Conservation (phyloP, 2,329 filamentous ascomycete genomes). For the Geoglossum cookeanum region DNA sequence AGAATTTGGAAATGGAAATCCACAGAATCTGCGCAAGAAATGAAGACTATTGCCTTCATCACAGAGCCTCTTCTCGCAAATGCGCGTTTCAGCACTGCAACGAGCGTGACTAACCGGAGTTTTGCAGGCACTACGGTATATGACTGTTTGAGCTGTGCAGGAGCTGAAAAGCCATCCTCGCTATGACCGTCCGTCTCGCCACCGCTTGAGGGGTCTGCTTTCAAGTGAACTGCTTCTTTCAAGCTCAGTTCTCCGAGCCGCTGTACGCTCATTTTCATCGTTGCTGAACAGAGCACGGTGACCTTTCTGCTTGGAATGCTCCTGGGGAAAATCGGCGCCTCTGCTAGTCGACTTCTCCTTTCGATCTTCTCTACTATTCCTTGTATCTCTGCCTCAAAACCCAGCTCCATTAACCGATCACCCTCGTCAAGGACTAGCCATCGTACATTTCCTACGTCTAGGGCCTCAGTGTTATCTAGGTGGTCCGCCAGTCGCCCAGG, state of each 20-base stretch:
- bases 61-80: slow-evolving; percentile 79
- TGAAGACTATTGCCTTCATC: slow-evolving; percentile 94
- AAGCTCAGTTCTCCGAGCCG: slow-evolving; percentile 85
- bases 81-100: slow-evolving; percentile 65
- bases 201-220: slow-evolving; percentile 37
- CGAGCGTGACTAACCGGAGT: slow-evolving; percentile 70
- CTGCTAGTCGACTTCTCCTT: slow-evolving; percentile 37
- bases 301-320: slow-evolving; percentile 57
- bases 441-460: slow-evolving; percentile 73
- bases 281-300: slow-evolving; percentile 87
- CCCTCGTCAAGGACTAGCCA: slow-evolving; percentile 95
- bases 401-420: slow-evolving; percentile 94
- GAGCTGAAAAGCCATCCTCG: slow-evolving; percentile 52
- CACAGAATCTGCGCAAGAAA: slow-evolving; percentile 90
- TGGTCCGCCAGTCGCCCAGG: slow-evolving; percentile 84
- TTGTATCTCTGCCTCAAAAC: slow-evolving; percentile 86
- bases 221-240: slow-evolving; percentile 77
- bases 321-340: slow-evolving; percentile 38
- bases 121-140: slow-evolving; percentile 81
- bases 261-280: slow-evolving; percentile 95
- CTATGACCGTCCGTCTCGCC: slow-evolving; percentile 25
- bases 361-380: slow-evolving; percentile 69
- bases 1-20: slow-evolving; percentile 90
- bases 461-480: slow-evolving; percentile 72
- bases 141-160: slow-evolving; percentile 82